phyloP scores from a whole-genome alignment of 2,329 filamentous ascomycete genomes.

The Fusarium illudens region DNA sequence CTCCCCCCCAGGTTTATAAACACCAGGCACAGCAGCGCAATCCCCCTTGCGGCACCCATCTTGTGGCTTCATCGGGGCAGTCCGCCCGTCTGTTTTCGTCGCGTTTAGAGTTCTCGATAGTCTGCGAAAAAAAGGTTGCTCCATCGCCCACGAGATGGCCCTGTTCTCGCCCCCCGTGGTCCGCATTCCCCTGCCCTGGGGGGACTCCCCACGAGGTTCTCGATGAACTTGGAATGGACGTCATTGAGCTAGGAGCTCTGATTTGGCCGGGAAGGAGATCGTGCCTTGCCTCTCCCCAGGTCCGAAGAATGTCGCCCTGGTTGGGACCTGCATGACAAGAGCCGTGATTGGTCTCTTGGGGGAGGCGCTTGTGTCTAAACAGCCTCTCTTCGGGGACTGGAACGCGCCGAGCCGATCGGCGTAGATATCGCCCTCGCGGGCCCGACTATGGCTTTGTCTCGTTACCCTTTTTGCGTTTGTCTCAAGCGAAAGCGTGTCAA shows the following conservation, averaged over 20 bases:
- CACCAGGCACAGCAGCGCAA: not conserved
- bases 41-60: not conserved
- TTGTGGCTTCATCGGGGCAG: slow-evolving; percentile 13
- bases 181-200: slow-evolving; percentile 24
- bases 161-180: slow-evolving; percentile 25
- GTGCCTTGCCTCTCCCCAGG: slow-evolving; percentile 4
- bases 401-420: slow-evolving; percentile 31
- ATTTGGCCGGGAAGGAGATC: not conserved
- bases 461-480: slow-evolving; percentile 17
- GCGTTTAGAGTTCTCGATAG: slow-evolving; percentile 25
- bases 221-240: slow-evolving; percentile 25
- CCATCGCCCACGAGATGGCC: not conserved
- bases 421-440: slow-evolving; percentile 8
- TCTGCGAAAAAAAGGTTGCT: not conserved
- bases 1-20: slow-evolving; percentile 22
- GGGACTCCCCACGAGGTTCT: slow-evolving; percentile 7
- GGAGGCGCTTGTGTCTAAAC: slow-evolving; percentile 5
- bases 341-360: slow-evolving; percentile 18
- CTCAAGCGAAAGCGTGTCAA: slow-evolving; percentile 26
- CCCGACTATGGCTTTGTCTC: not conserved
- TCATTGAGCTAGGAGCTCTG: slow-evolving; percentile 17
- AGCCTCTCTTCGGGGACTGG: slow-evolving; percentile 21
- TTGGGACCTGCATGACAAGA: slow-evolving; percentile 12
- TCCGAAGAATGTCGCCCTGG: slow-evolving; percentile 31
- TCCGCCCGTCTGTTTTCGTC: slow-evolving; percentile 28